Evolutionary conservation across 805 yeast genomes (phyloP), one percentile per base, ranked within the genome.

Genomic region (Priceomyces fermenticarens): DNA sequence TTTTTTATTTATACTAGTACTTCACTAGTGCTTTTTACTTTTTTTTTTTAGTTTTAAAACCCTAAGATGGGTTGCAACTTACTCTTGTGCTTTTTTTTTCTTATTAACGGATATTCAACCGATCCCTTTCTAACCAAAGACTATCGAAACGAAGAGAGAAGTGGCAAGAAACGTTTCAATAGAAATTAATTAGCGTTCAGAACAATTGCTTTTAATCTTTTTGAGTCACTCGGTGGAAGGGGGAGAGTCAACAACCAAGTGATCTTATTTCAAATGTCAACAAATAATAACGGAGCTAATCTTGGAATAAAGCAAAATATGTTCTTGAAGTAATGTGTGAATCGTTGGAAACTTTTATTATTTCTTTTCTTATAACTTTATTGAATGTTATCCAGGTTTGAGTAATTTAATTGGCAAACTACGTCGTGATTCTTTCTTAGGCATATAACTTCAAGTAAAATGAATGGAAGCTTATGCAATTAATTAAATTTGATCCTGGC

Each of bases 91-190:
- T 29, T 44, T 30, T 25, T 36, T 32, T 44, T 30, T 25, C 35
- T 32, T 32, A 4, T 32, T 17, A 23, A 32, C 14, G 23, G 23
- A 20, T 13, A 32, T 26, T 32, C 11, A 32, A 30, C 35, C 36
- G 45, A 48, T 35, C 41, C 35, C 41, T 34, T 42, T 32, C 51
- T 44, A 46, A 49, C 47, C 48, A 44, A 46, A 46, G 43, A 42
- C 42, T 42, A 52, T 51, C 56, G 70, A 66, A 63, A 63, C 72
- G 72, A 60, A 53, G 61, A 66, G 72, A 67, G 73, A 67, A 67
- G 73, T 67, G 65, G 70, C 72, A 67, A 67, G 73, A 67, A 65
- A 67, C 73, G 72, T 62, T 58, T 59, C 71, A 61, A 51, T 49
- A 38, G 33, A 32, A 39, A 16, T 28, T 29, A 43, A 39, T 32